These are phyloP conservation scores for Colletotrichum cereale DNA, from an alignment of 2,329 filamentous ascomycete species.

Conservation along the genomic window DNA sequence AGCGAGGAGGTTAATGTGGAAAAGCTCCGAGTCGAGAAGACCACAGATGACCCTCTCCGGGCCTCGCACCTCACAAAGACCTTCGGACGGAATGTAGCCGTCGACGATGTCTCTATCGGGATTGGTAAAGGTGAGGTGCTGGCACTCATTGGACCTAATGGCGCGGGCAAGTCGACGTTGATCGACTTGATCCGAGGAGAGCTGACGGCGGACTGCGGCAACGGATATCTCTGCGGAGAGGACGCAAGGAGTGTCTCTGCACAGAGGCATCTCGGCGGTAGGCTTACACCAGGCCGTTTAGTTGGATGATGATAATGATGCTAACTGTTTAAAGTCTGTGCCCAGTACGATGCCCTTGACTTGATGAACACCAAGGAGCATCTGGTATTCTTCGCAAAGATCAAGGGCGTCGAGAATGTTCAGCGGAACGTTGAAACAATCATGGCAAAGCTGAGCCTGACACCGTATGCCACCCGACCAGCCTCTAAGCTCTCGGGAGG, in stretches of 20 bases:
- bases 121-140: conserved; percentile 78
- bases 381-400: conserved; percentile 78
- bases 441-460: conserved; percentile 74
- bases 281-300: conserved; percentile 71
- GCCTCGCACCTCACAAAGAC: conserved; percentile 76
- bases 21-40: conserved; percentile 45
- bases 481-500: conserved; percentile 79
- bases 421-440: conserved; percentile 74
- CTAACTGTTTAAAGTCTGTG: conserved; percentile 64
- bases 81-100: conserved; percentile 70
- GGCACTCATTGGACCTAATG: conserved; percentile 81
- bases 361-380: conserved; percentile 81
- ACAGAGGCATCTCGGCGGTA: conserved; percentile 64
- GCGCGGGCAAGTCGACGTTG: conserved; percentile 80
- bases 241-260: conserved; percentile 70
- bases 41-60: conserved; percentile 62
- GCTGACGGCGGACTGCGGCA: conserved; percentile 71
- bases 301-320: conserved; percentile 47
- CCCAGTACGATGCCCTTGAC: conserved; percentile 80
- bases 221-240: conserved; percentile 68
- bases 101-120: conserved; percentile 79
- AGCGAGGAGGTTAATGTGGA: background rate
- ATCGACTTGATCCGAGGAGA: conserved; percentile 82
- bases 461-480: conserved; percentile 71
- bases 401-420: conserved; percentile 74